Percentiles rank a stretch among this genome's conserved stretches.
These are phyloP conservation scores for Cladosporium colombiae DNA, from an alignment of 2,329 filamentous ascomycete species.

Conservation along the genomic window DNA sequence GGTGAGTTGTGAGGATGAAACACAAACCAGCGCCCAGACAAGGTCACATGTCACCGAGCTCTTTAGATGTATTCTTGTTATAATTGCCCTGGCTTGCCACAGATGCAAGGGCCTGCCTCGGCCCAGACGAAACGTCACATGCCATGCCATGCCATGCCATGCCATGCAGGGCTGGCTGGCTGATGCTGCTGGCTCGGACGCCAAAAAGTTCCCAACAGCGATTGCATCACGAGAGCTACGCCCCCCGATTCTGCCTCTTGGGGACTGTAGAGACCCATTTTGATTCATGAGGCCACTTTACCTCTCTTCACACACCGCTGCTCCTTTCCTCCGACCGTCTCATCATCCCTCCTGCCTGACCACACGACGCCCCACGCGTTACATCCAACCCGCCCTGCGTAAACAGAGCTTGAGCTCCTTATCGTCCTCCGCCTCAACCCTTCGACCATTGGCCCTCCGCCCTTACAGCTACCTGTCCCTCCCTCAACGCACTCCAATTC, in stretches of 20 bases:
- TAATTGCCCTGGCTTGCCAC: not conserved
- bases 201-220: constrained; percentile 5
- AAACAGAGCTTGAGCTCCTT: constrained; percentile 11
- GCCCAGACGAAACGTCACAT: constrained; percentile 8
- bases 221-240: constrained; percentile 9
- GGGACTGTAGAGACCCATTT: no score
- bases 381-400: not conserved
- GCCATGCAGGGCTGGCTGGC: not conserved
- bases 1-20: not conserved
- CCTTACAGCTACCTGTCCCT: constrained; percentile 2
- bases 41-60: not conserved
- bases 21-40: not conserved
- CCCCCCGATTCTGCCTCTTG: not conserved
- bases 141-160: no score
- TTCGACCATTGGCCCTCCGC: constrained; percentile 5
- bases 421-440: constrained; percentile 12
- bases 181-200: not conserved
- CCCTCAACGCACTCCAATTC: not conserved
- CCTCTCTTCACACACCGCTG: not conserved
- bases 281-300: not conserved
- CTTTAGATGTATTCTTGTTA: not conserved
- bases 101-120: constrained; percentile 9
- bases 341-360: not conserved
- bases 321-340: not conserved
- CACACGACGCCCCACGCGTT: not conserved